Percentiles rank a stretch among this genome's conserved stretches.
Conservation (phyloP, 805 yeast genomes). For the Candida oleophila region DNA sequence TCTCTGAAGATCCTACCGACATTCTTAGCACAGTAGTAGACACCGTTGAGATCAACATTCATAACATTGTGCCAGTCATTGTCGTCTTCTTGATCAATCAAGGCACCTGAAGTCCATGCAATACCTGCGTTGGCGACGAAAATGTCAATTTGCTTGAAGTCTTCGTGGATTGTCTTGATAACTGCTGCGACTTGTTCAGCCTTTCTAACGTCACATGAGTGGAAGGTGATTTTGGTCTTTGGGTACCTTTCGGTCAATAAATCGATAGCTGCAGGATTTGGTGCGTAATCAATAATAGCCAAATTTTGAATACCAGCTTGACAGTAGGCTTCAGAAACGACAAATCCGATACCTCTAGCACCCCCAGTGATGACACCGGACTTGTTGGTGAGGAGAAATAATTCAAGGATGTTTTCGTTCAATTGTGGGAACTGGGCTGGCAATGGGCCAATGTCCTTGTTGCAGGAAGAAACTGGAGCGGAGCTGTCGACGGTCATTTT, state of each 20-base stretch:
- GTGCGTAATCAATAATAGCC: slow-evolving; percentile 41
- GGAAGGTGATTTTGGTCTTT: slow-evolving; percentile 28
- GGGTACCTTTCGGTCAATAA: slow-evolving; percentile 29
- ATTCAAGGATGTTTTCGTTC: slow-evolving; percentile 24
- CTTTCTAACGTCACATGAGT: slow-evolving; percentile 40
- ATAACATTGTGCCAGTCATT: slow-evolving; percentile 71
- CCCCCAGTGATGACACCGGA: slow-evolving; percentile 39
- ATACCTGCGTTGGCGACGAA: slow-evolving; percentile 49
- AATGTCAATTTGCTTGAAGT: slow-evolving; percentile 39
- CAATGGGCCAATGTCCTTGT: slow-evolving; percentile 37
- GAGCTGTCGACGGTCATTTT: slow-evolving; percentile 4
- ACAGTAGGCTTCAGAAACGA: slow-evolving; percentile 34
- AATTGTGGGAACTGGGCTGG: slow-evolving; percentile 36
- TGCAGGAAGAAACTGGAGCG: slow-evolving; percentile 9
- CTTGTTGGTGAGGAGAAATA: slow-evolving; percentile 31
- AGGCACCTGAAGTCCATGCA: slow-evolving; percentile 46
- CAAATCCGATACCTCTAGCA: slow-evolving; percentile 38
- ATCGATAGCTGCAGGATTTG: slow-evolving; percentile 25
- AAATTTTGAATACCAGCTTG: slow-evolving; percentile 36
- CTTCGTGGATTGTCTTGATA: slow-evolving; percentile 26
- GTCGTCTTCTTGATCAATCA: slow-evolving; percentile 41
- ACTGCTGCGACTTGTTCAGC: slow-evolving; percentile 35
- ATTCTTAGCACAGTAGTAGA: slow-evolving; percentile 74
- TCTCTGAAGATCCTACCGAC: slow-evolving; percentile 71
- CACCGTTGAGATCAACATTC: slow-evolving; percentile 75